A percentile compares a stretch with the other conserved stretches of the same genome.
Evolutionary conservation across 257 asterid genomes (phyloP).

Genomic region (Asclepias syriaca): DNA sequence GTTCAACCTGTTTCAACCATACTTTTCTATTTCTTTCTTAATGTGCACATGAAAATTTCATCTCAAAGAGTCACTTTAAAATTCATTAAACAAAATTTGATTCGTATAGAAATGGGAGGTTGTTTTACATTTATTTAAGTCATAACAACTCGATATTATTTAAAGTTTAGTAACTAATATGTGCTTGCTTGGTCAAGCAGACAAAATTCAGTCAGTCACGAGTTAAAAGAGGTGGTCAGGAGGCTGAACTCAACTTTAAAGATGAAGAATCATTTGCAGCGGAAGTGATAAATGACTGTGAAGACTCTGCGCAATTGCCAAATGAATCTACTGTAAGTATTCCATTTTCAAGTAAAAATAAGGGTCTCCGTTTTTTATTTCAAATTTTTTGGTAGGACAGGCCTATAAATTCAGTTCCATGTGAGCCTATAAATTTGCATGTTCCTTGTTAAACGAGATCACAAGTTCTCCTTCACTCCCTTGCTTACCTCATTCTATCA

Average conservation of each 20-base stretch:
- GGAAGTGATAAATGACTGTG: slow-evolving; percentile 35
- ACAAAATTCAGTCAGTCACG: slow-evolving; percentile 49
- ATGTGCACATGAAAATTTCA: neutral
- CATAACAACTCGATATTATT: neutral
- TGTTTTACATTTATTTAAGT: neutral
- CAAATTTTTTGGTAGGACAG: neutral
- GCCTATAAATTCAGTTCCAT: neutral
- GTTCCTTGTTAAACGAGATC: no score
- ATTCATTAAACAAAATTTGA: neutral
- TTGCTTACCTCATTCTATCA: no score
- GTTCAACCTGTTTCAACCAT: neutral
- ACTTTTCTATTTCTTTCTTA: neutral
- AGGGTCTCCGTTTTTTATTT: neutral
- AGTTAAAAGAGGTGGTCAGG: slow-evolving; percentile 49
- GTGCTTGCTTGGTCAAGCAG: slow-evolving; percentile 22
- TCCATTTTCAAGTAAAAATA: slow-evolving; percentile 5
- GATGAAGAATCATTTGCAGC: slow-evolving; percentile 44
- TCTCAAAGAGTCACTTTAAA: neutral
- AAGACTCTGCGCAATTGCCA: slow-evolving; percentile 13
- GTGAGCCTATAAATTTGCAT: neutral
- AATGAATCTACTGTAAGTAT: slow-evolving; percentile 45
- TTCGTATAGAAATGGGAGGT: neutral
- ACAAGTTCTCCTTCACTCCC: neutral
- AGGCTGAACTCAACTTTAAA: slow-evolving; percentile 37
- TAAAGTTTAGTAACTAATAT: neutral